Conservation (phyloP, 2,329 filamentous ascomycete genomes). For the Rhynchosporium graminicola region DNA sequence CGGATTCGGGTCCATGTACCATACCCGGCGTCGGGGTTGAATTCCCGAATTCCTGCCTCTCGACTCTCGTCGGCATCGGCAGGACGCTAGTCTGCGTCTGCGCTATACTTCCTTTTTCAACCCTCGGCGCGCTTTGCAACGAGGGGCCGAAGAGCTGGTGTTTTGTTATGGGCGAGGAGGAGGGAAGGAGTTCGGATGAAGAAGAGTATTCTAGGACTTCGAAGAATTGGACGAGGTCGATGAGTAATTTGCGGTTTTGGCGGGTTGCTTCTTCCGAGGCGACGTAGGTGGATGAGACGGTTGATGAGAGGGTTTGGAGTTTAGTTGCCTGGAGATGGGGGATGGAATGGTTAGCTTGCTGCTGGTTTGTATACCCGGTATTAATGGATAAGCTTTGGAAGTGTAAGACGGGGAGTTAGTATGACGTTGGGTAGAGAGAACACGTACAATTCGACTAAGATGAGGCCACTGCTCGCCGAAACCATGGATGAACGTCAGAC, state of each 20-base stretch:
- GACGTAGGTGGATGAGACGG: slow-evolving; percentile 47
- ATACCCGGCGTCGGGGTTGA: slow-evolving; percentile 27
- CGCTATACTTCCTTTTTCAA: slow-evolving; percentile 34
- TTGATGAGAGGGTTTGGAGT: slow-evolving; percentile 46
- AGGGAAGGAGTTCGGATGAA: slow-evolving; percentile 42
- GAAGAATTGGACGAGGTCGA: slow-evolving; percentile 51
- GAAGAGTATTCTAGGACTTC: slow-evolving; percentile 51
- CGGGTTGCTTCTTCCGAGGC: slow-evolving; percentile 34
- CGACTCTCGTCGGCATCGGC: slow-evolving; percentile 46
- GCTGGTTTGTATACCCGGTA: too few species aligned
- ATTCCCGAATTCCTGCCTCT: slow-evolving; percentile 36
- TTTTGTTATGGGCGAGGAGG: slow-evolving; percentile 24
- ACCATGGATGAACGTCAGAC: slow-evolving; percentile 46
- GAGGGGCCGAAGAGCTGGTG: slow-evolving; percentile 46
- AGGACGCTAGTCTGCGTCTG: slow-evolving; percentile 47
- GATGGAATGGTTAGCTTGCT: not conserved
- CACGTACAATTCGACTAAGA: slow-evolving; percentile 45
- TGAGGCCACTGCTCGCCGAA: slow-evolving; percentile 49
- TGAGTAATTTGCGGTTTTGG: slow-evolving; percentile 43
- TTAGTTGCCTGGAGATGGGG: slow-evolving; percentile 43
- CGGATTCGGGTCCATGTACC: slow-evolving; percentile 22
- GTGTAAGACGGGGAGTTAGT: not conserved
- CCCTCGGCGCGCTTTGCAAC: slow-evolving; percentile 36
- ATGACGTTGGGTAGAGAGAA: too few species aligned
- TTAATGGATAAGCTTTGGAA: too few species aligned